Evolutionary conservation across 352 stramenopile genomes (phyloP).

Genomic region (Phytophthora rubi): DNA sequence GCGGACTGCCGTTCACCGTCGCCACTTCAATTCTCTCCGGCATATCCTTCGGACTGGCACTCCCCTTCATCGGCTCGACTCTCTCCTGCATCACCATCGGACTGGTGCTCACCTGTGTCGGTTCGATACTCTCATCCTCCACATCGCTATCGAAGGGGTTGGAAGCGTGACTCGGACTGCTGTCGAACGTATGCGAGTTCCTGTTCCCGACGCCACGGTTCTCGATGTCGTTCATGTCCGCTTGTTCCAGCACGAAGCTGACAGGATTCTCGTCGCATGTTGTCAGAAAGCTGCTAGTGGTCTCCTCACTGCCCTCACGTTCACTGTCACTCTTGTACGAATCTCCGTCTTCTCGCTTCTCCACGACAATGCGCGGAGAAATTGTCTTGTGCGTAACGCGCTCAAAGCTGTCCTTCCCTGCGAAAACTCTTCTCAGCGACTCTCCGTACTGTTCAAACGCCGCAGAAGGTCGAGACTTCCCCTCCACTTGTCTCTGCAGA

Average conservation of each 20-base stretch:
- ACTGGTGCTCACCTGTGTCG: constrained; percentile 9
- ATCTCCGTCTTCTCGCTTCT: constrained; percentile 4
- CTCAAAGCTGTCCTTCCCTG: constrained; percentile 10
- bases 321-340: constrained; percentile 22
- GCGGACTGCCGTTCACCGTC: neutral
- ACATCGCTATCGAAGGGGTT: constrained; percentile 25
- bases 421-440: constrained; percentile 27
- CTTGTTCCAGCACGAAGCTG: constrained; percentile 8
- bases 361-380: constrained; percentile 6
- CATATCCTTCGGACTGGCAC: neutral
- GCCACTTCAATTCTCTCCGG: constrained; percentile 10
- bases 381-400: neutral
- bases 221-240: neutral
- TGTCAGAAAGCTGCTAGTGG: constrained; percentile 6
- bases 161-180: neutral
- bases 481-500: constrained; percentile 33
- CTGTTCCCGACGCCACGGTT: neutral
- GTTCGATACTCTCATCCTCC: constrained; percentile 21
- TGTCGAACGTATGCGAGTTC: neutral
- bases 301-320: constrained; percentile 2
- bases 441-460: constrained; percentile 33
- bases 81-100: neutral
- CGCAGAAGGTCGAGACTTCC: constrained; percentile 26
- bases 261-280: constrained; percentile 6
- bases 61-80: neutral